Evolutionary conservation across 805 yeast species (phyloP).

Genomic region (Starmera quercuum): DNA sequence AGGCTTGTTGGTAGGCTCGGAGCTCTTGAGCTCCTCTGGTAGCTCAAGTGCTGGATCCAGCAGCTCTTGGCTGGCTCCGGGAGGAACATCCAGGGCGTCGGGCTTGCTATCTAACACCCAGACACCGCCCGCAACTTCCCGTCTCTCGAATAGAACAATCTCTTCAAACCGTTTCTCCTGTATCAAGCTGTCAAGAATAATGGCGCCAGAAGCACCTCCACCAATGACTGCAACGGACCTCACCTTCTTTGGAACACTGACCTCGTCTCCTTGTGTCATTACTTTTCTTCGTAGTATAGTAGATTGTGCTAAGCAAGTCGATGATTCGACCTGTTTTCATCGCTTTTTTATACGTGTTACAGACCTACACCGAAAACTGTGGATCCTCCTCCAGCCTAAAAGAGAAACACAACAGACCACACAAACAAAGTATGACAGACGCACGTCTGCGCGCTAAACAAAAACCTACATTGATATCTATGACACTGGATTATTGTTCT

Average conservation of each 20-base stretch:
- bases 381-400: too few species aligned
- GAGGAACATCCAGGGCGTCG: constrained; percentile 14
- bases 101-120: constrained; percentile 30
- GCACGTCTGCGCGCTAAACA: too few species aligned
- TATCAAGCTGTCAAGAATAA: constrained; percentile 30
- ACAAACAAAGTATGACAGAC: too few species aligned
- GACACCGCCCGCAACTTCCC: constrained; percentile 33
- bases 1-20: not conserved
- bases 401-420: too few species aligned
- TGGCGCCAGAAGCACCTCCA: constrained; percentile 45
- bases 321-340: too few species aligned
- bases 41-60: constrained; percentile 21
- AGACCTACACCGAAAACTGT: too few species aligned
- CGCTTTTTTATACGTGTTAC: too few species aligned
- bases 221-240: constrained; percentile 36
- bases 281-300: too few species aligned
- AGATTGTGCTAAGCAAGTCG: too few species aligned
- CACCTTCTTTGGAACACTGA: constrained; percentile 1
- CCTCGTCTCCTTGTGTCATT: not conserved
- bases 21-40: constrained; percentile 4
- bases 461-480: too few species aligned
- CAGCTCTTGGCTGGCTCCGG: constrained; percentile 18
- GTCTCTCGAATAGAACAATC: constrained; percentile 33
- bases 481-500: too few species aligned
- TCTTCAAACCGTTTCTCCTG: constrained; percentile 25